Evolutionary conservation across 306 rosid genomes (phyloP).

Genomic region (Vigna reflexopilosa): DNA sequence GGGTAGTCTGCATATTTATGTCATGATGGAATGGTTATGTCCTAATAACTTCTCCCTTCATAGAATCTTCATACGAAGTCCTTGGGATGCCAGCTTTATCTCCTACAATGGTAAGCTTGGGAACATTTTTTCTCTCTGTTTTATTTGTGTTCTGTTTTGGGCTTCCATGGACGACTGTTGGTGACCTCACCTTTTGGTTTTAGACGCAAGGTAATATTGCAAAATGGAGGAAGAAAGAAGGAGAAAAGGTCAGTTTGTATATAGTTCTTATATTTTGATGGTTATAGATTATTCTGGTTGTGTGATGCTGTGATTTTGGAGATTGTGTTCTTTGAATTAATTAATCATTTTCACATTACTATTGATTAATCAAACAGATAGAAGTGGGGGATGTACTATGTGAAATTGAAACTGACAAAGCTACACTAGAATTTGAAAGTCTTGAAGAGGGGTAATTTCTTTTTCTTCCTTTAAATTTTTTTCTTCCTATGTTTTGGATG

Average conservation of each 20-base stretch:
- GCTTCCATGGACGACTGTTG: constrained; percentile 41
- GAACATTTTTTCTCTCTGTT: constrained; percentile 14
- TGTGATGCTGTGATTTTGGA: constrained; percentile 37
- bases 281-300: constrained; percentile 46
- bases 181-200: constrained; percentile 44
- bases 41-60: constrained; percentile 37
- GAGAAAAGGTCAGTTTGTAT: constrained; percentile 81
- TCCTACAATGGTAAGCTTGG: constrained; percentile 91
- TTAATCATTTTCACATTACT: constrained; percentile 45
- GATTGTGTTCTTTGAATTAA: constrained; percentile 33
- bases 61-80: constrained; percentile 74
- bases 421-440: constrained; percentile 93
- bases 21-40: constrained; percentile 18
- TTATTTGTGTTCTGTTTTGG: constrained; percentile 34
- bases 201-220: constrained; percentile 94
- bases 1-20: constrained; percentile 29
- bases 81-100: constrained; percentile 95
- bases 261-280: constrained; percentile 34
- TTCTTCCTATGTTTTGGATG: constrained; percentile 28
- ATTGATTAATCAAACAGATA: constrained; percentile 66
- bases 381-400: constrained; percentile 92
- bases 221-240: constrained; percentile 94
- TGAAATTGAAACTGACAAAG: constrained; percentile 98
- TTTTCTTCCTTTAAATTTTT: constrained; percentile 13
- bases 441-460: constrained; percentile 92